Evolutionary conservation across 1,139 yeast species (phyloP).

Genomic region (Pichia sp.): DNA sequence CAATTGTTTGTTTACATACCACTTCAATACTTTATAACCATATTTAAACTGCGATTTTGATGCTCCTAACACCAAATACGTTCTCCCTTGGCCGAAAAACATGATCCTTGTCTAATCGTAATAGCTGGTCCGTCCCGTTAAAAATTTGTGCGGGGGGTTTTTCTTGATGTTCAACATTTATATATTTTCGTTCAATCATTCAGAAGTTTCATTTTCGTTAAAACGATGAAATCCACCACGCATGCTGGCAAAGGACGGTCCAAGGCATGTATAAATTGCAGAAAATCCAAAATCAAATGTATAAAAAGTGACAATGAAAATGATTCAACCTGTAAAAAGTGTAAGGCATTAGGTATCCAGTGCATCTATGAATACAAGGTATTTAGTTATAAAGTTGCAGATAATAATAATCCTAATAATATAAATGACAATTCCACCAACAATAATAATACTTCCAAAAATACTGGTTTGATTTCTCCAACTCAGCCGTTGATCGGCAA

Average conservation of each 20-base stretch:
- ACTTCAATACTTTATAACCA: constrained; percentile 60
- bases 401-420: background rate
- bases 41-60: constrained; percentile 56
- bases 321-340: constrained; percentile 50
- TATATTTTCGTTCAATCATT: no score
- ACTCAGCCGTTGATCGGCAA: no score
- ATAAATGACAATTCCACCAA: background rate
- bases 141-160: no score
- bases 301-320: constrained; percentile 28
- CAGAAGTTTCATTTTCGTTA: background rate
- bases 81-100: constrained; percentile 10
- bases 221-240: background rate
- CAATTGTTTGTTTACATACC: constrained; percentile 55
- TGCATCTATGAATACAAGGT: constrained; percentile 53
- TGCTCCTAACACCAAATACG: constrained; percentile 69
- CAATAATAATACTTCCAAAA: background rate
- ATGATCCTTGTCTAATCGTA: background rate
- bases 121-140: no score
- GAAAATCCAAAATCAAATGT: constrained; percentile 58
- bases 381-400: constrained; percentile 35
- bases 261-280: constrained; percentile 61
- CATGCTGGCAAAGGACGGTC: constrained; percentile 4
- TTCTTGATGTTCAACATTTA: no score
- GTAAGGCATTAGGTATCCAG: constrained; percentile 41
- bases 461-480: no score